Evolutionary conservation across 2,329 filamentous ascomycete species (phyloP).

Genomic region (Capronia epimyces): DNA sequence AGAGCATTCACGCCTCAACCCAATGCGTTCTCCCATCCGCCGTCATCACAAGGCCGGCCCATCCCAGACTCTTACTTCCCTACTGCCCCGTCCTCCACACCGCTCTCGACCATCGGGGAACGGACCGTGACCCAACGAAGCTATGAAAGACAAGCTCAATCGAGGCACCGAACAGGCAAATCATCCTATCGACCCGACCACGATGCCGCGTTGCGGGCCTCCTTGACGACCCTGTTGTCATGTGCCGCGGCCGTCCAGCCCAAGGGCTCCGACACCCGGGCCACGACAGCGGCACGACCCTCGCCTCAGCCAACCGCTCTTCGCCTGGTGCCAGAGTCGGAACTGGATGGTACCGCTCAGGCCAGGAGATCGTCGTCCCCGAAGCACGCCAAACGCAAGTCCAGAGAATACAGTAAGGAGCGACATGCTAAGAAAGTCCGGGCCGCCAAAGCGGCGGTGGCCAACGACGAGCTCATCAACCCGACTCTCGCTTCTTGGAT

Average conservation of each 20-base stretch:
- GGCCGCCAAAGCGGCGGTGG: slow-evolving; percentile 33
- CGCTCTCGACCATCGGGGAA: slow-evolving; percentile 8
- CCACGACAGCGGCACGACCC: slow-evolving; percentile 21
- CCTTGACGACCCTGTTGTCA: slow-evolving; percentile 90
- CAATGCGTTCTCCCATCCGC: slow-evolving; percentile 85
- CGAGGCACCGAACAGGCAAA: slow-evolving; percentile 41
- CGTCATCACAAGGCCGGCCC: slow-evolving; percentile 49
- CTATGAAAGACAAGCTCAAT: slow-evolving; percentile 23
- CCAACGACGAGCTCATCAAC: slow-evolving; percentile 40
- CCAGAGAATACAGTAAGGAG: slow-evolving; percentile 37
- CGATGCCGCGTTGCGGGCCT: slow-evolving; percentile 85
- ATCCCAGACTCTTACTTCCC: slow-evolving; percentile 47
- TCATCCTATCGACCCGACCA: slow-evolving; percentile 75
- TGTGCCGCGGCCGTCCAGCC: slow-evolving; percentile 81
- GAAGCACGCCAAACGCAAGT: slow-evolving; percentile 28
- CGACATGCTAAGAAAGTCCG: slow-evolving; percentile 32
- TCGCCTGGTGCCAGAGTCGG: slow-evolving; percentile 56
- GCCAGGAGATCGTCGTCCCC: slow-evolving; percentile 26
- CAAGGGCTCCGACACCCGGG: slow-evolving; percentile 51
- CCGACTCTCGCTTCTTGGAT: slow-evolving; percentile 63
- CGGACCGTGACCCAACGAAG: slow-evolving; percentile 28
- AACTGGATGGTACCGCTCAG: slow-evolving; percentile 35
- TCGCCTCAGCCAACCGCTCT: slow-evolving; percentile 36
- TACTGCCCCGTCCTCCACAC: slow-evolving; percentile 9
- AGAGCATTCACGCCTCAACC: slow-evolving; percentile 73